A percentile compares a stretch with the other conserved stretches of the same genome.
These are phyloP conservation scores for Coemansia asiatica DNA, from an alignment of 192 early-diverging fungal genomes.

Conservation along the genomic window DNA sequence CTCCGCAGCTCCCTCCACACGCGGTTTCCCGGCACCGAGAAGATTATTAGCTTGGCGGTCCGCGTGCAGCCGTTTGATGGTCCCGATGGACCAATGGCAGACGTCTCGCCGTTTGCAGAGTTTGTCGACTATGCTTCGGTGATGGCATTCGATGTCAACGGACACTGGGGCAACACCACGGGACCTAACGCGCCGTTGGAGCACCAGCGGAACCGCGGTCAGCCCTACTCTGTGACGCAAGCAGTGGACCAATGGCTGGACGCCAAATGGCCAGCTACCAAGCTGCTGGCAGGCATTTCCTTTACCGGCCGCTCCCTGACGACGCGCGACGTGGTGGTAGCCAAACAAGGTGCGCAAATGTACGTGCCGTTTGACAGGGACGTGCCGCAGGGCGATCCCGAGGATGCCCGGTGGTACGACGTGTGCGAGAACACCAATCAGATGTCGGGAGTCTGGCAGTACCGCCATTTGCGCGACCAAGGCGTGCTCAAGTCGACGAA, in stretches of 20 bases:
- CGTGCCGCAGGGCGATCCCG: slow-evolving; percentile 59
- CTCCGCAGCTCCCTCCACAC: slow-evolving; percentile 41
- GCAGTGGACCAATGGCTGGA: slow-evolving; percentile 58
- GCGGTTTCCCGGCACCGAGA: slow-evolving; percentile 37
- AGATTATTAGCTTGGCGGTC: slow-evolving; percentile 66
- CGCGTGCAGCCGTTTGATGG: slow-evolving; percentile 62
- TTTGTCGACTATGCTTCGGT: slow-evolving; percentile 68
- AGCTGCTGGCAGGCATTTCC: slow-evolving; percentile 63
- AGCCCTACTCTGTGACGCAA: slow-evolving; percentile 43
- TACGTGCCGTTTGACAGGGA: slow-evolving; percentile 43
- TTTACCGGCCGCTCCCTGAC: slow-evolving; percentile 62
- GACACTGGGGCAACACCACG: slow-evolving; percentile 59
- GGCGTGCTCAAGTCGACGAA: slow-evolving; percentile 50
- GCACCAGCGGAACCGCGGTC: slow-evolving; percentile 35
- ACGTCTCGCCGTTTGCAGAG: slow-evolving; percentile 62
- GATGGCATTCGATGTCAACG: slow-evolving; percentile 68
- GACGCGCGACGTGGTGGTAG: slow-evolving; percentile 43
- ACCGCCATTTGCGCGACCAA: slow-evolving; percentile 59
- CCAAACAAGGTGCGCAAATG: slow-evolving; percentile 44
- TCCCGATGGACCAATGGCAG: slow-evolving; percentile 52
- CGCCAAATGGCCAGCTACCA: slow-evolving; percentile 63
- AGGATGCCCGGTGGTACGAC: slow-evolving; percentile 53
- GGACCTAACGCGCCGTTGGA: slow-evolving; percentile 66
- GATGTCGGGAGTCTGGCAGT: slow-evolving; percentile 66
- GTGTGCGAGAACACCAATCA: slow-evolving; percentile 45